A percentile compares a stretch with the other conserved stretches of the same genome.
These are phyloP conservation scores for Quillaja saponaria DNA, from an alignment of 306 rosid species.

Conservation along the genomic window DNA sequence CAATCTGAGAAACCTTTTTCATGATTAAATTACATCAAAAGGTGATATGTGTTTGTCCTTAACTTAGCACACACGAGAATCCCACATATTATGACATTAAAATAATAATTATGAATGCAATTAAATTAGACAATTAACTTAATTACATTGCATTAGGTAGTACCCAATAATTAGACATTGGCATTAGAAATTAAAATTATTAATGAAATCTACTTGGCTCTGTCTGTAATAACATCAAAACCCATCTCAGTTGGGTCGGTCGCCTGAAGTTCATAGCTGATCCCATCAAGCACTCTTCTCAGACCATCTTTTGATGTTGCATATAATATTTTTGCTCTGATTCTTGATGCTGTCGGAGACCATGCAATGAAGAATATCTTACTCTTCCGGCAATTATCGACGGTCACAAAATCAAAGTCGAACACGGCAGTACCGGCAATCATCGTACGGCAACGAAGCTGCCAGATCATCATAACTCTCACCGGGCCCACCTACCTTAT, in stretches of 20 bases:
- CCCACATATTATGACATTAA: neutral
- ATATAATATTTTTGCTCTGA: slow-evolving; percentile 90
- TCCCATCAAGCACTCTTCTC: slow-evolving; percentile 91
- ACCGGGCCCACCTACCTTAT: slow-evolving; percentile 88
- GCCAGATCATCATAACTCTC: slow-evolving; percentile 84
- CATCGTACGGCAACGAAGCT: slow-evolving; percentile 83
- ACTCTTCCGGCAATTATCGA: slow-evolving; percentile 98
- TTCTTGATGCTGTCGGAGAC: slow-evolving; percentile 94
- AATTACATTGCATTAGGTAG: slow-evolving; percentile 5
- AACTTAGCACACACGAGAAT: slow-evolving; percentile 31
- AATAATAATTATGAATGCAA: slow-evolving; percentile 32
- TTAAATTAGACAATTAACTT: slow-evolving; percentile 37
- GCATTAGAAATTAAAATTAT: slow-evolving; percentile 20
- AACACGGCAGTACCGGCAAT: slow-evolving; percentile 95
- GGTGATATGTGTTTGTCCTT: neutral
- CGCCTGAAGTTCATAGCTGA: slow-evolving; percentile 87
- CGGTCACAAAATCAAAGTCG: slow-evolving; percentile 94
- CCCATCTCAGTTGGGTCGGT: slow-evolving; percentile 99
- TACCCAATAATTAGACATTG: no score
- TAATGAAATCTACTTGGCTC: slow-evolving; percentile 48
- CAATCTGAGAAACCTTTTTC: neutral
- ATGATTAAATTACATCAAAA: slow-evolving; percentile 17
- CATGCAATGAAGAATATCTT: slow-evolving; percentile 99
- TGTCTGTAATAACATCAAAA: slow-evolving; percentile 69
- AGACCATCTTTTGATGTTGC: slow-evolving; percentile 96